Evolutionary conservation across 371 early-diverging fungal species (phyloP).

Genomic region (Mucor indicus): DNA sequence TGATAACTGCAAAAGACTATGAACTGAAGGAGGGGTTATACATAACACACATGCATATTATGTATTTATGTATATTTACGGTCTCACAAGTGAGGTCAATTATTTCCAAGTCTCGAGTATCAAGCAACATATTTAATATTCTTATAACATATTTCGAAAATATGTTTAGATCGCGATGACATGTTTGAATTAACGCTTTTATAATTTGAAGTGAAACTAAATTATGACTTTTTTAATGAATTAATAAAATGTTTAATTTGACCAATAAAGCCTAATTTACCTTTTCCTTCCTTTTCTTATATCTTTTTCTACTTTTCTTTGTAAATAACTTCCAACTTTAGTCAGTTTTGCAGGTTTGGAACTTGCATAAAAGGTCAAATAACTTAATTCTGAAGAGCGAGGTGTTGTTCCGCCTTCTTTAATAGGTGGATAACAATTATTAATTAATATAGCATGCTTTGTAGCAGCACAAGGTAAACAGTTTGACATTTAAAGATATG

Average conservation of each 20-base stretch:
- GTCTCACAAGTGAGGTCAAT: conserved; percentile 53
- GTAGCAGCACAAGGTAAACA: conserved; percentile 30
- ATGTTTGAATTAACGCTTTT: conserved; percentile 68
- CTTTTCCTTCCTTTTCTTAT: conserved; percentile 57
- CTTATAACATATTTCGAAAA: conserved; percentile 71
- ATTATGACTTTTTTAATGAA: conserved; percentile 40
- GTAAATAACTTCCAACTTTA: conserved; percentile 84
- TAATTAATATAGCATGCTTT: conserved; percentile 87
- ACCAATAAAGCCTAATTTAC: conserved; percentile 35
- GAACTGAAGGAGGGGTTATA: conserved; percentile 64
- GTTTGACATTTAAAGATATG: no score
- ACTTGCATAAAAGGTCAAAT: conserved; percentile 84
- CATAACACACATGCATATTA: background rate
- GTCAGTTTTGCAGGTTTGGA: conserved; percentile 87
- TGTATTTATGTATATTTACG: conserved; percentile 24
- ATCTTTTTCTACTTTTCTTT: conserved; percentile 66
- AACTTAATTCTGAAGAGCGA: conserved; percentile 79
- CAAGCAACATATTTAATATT: conserved; percentile 49
- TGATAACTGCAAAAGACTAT: conserved; percentile 63
- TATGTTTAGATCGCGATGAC: conserved; percentile 73
- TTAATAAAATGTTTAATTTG: background rate
- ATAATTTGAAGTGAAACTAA: conserved; percentile 62
- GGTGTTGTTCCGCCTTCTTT: conserved; percentile 75
- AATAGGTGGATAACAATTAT: conserved; percentile 87
- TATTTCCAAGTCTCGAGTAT: conserved; percentile 53